A percentile compares a stretch with the other conserved stretches of the same genome.
phyloP scores from a whole-genome alignment of 257 asterid species.

The Buddleja alternifolia region DNA sequence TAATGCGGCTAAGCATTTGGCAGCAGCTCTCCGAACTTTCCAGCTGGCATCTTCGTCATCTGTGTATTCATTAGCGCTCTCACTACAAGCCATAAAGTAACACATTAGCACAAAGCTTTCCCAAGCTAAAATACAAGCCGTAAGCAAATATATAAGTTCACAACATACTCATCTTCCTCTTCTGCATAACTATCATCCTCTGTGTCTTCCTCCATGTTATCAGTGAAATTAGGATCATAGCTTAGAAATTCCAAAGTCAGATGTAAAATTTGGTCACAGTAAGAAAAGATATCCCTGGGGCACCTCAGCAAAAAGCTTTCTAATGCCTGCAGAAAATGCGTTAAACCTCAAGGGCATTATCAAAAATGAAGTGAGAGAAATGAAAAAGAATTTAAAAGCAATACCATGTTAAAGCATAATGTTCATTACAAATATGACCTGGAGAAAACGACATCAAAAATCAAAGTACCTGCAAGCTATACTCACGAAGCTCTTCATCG shows the following conservation, averaged over 20 bases:
- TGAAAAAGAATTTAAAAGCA: constrained; percentile 4
- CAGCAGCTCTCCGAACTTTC: constrained; percentile 99
- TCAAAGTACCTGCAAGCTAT: constrained; percentile 85
- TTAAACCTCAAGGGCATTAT: constrained; percentile 16
- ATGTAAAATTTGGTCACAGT: constrained; percentile 79
- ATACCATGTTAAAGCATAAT: not conserved
- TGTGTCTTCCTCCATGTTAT: constrained; percentile 97
- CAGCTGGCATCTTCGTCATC: constrained; percentile 99
- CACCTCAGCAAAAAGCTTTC: constrained; percentile 97
- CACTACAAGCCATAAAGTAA: constrained; percentile 53
- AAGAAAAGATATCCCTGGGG: constrained; percentile 85
- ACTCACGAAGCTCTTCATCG: constrained; percentile 98
- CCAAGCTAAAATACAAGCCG: constrained; percentile 13
- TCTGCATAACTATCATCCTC: constrained; percentile 85
- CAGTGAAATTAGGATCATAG: constrained; percentile 98
- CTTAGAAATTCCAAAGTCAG: constrained; percentile 87
- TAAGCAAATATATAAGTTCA: constrained; percentile 23
- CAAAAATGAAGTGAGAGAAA: constrained; percentile 18
- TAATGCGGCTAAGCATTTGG: constrained; percentile 90
- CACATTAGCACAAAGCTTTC: constrained; percentile 35
- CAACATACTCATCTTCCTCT: constrained; percentile 95
- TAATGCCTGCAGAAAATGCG: constrained; percentile 63
- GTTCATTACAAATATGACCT: constrained; percentile 1
- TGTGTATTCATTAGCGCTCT: constrained; percentile 96
- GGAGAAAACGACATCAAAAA: not conserved